These are phyloP conservation scores for Babesia bovis DNA, from an alignment of 169 alveolate species.

Conservation along the genomic window DNA sequence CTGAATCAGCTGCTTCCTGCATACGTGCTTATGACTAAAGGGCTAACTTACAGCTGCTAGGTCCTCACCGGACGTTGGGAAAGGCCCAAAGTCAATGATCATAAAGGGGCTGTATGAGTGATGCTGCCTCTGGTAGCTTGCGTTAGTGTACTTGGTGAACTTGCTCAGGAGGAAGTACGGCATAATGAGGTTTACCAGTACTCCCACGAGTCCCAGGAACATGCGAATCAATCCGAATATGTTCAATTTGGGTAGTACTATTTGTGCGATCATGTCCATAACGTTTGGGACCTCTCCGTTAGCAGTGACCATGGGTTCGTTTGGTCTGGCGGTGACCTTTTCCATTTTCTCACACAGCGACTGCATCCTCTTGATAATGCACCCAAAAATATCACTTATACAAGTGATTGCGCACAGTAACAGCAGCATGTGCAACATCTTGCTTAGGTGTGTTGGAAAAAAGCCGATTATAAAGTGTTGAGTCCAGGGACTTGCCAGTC, in stretches of 20 bases:
- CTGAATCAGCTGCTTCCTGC: background rate
- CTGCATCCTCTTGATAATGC: background rate
- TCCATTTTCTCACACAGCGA: slow-evolving; percentile 12
- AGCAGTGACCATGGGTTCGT: slow-evolving; percentile 2
- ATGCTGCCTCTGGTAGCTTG: slow-evolving; percentile 42
- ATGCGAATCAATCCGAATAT: slow-evolving; percentile 11
- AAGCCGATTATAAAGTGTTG: background rate
- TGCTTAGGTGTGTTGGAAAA: background rate
- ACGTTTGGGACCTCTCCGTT: slow-evolving; percentile 17
- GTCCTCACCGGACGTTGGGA: slow-evolving; percentile 5
- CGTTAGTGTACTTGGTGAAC: slow-evolving; percentile 36
- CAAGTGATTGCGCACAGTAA: slow-evolving; percentile 36
- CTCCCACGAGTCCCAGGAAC: slow-evolving; percentile 1
- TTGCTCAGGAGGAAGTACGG: slow-evolving; percentile 54
- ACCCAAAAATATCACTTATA: slow-evolving; percentile 8
- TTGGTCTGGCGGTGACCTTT: background rate
- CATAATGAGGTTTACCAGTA: slow-evolving; percentile 24
- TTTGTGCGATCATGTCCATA: background rate
- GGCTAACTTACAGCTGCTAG: slow-evolving; percentile 20
- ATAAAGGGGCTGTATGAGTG: slow-evolving; percentile 54
- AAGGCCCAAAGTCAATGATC: slow-evolving; percentile 25
- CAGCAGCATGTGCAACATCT: slow-evolving; percentile 33
- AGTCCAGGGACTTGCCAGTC: too few relatives aligned
- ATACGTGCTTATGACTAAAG: background rate
- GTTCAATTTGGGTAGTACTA: slow-evolving; percentile 4